Evolutionary conservation across 129 eudicot species (phyloP).

Genomic region (Lactuca sativa): DNA sequence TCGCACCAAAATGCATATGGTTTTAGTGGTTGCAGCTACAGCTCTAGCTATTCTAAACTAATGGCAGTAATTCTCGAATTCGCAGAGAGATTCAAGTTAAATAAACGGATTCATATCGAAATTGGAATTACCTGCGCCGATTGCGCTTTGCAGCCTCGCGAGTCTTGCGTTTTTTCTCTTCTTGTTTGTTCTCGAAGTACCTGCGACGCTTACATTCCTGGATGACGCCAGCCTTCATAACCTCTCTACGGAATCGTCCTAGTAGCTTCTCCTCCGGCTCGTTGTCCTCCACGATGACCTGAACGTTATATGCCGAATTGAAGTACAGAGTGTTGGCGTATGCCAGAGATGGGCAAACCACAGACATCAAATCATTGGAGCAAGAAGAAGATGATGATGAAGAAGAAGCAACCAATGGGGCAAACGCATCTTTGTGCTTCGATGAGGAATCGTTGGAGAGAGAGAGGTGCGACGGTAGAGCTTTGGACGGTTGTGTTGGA

Average conservation of each 20-base stretch:
- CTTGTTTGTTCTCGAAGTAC: constrained; percentile 74
- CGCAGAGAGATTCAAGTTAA: background rate
- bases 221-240: constrained; percentile 80
- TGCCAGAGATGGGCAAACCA: constrained; percentile 76
- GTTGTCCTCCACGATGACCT: constrained; percentile 75
- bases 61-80: background rate
- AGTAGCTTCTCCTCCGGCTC: constrained; percentile 80
- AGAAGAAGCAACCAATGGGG: constrained; percentile 41
- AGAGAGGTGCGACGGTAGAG: constrained; percentile 42
- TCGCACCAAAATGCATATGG: constrained; percentile 5
- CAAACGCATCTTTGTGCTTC: constrained; percentile 27
- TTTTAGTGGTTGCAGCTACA: background rate
- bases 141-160: constrained; percentile 97
- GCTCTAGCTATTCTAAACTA: background rate
- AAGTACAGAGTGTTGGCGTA: constrained; percentile 68
- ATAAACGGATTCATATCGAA: background rate
- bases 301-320: constrained; percentile 67
- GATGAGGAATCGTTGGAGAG: constrained; percentile 25
- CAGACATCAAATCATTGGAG: constrained; percentile 58
- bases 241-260: constrained; percentile 77
- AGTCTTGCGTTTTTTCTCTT: constrained; percentile 64
- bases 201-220: constrained; percentile 76
- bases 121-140: constrained; percentile 55
- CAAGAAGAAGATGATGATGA: constrained; percentile 19
- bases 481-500: constrained; percentile 38